Evolutionary conservation across 306 rosid species (phyloP).

Genomic region (Dalbergia cochinchinensis): DNA sequence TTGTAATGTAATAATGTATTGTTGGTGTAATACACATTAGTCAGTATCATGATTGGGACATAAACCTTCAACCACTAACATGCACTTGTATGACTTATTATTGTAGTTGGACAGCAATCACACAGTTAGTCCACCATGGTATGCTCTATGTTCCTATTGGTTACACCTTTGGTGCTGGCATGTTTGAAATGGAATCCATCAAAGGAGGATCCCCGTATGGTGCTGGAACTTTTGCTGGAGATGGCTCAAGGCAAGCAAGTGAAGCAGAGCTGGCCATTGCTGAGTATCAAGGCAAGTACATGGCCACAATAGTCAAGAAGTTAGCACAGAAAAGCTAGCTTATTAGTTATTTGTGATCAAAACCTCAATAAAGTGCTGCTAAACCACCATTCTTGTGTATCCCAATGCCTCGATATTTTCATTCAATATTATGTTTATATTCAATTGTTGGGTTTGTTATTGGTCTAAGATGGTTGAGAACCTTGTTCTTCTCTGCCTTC

Average conservation of each 20-base stretch:
- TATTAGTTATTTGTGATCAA: background rate
- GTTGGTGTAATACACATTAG: background rate
- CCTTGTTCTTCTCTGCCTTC: background rate
- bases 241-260: conserved; percentile 72
- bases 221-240: conserved; percentile 75
- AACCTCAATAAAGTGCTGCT: background rate
- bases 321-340: conserved; percentile 44
- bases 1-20: background rate
- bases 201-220: conserved; percentile 90
- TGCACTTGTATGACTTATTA: background rate
- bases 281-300: conserved; percentile 78
- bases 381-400: conserved; percentile 14
- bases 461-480: conserved; percentile 32
- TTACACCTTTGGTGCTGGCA: conserved; percentile 74
- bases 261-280: conserved; percentile 72
- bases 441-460: conserved; percentile 44
- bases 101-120: conserved; percentile 86
- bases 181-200: conserved; percentile 68
- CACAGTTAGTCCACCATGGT: conserved; percentile 84
- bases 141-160: too few relatives aligned
- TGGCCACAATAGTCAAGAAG: conserved; percentile 73
- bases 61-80: conserved; percentile 19
- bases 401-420: background rate
- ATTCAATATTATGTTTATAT: conserved; percentile 27
- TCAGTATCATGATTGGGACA: conserved; percentile 31